Conservation (phyloP, 148 eudicot species). For the Spergularia bocconei region DNA sequence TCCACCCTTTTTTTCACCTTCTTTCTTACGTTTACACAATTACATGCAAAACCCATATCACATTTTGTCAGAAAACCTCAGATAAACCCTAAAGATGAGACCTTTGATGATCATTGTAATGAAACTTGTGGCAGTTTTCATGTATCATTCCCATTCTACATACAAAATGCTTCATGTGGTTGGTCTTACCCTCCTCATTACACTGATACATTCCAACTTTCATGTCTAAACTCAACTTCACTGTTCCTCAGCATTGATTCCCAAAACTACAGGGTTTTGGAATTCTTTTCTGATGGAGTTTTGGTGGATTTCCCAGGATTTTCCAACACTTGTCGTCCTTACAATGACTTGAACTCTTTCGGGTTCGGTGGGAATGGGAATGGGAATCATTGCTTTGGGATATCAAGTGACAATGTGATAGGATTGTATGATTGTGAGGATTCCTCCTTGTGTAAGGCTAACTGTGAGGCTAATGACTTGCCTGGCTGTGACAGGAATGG, state of each 20-base stretch:
- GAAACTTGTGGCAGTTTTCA: slow-evolving; percentile 54
- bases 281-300: slow-evolving; percentile 67
- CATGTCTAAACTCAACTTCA: slow-evolving; percentile 53
- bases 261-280: slow-evolving; percentile 48
- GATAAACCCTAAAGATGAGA: not conserved
- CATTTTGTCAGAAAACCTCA: slow-evolving; percentile 14
- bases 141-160: slow-evolving; percentile 61
- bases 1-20: slow-evolving; percentile 15
- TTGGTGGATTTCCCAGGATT: slow-evolving; percentile 58
- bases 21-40: slow-evolving; percentile 19
- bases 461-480: slow-evolving; percentile 42
- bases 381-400: slow-evolving; percentile 49
- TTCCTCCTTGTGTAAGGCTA: slow-evolving; percentile 65
- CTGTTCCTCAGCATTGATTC: slow-evolving; percentile 49
- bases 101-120: slow-evolving; percentile 31
- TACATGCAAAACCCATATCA: slow-evolving; percentile 27
- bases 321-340: slow-evolving; percentile 45
- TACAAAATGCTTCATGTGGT: slow-evolving; percentile 40
- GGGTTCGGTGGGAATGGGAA: slow-evolving; percentile 44
- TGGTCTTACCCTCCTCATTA: slow-evolving; percentile 14
- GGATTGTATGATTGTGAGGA: slow-evolving; percentile 83
- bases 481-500: slow-evolving; percentile 39
- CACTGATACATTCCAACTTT: slow-evolving; percentile 41
- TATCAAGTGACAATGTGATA: slow-evolving; percentile 64
- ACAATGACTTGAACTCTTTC: slow-evolving; percentile 60